Conservation (phyloP, 805 yeast genomes). For the Grigorovia humatica region DNA sequence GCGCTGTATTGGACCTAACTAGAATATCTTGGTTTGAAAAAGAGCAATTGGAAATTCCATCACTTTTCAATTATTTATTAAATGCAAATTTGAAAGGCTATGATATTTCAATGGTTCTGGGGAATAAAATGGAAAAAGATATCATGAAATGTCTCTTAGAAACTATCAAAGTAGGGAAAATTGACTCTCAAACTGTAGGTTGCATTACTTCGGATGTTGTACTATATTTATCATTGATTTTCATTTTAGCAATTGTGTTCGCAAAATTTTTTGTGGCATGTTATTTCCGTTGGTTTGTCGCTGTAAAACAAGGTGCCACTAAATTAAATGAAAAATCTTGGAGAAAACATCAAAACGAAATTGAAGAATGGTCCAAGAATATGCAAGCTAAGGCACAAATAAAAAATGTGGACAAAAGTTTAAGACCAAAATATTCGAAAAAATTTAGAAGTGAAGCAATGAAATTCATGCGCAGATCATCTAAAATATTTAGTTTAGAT, state of each 20-base stretch:
- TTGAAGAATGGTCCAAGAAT: constrained; percentile 82
- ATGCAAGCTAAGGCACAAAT: constrained; percentile 42
- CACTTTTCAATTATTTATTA: constrained; percentile 49
- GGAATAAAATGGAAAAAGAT: constrained; percentile 48
- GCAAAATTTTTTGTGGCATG: constrained; percentile 77
- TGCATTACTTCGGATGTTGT: constrained; percentile 88
- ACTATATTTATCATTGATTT: constrained; percentile 66
- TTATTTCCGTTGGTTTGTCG: constrained; percentile 76
- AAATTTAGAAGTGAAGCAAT: neutral
- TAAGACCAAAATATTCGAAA: constrained; percentile 36
- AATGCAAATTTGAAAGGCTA: constrained; percentile 52
- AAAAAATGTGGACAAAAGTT: constrained; percentile 38
- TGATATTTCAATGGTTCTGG: constrained; percentile 65
- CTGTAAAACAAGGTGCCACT: constrained; percentile 74
- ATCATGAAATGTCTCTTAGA: constrained; percentile 78
- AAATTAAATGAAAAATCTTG: constrained; percentile 47
- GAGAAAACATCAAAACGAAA: constrained; percentile 51
- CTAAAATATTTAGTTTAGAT: neutral
- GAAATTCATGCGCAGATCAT: neutral
- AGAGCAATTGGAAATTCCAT: constrained; percentile 64
- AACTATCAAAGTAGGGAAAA: constrained; percentile 76
- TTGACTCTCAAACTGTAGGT: constrained; percentile 85
- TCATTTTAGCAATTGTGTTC: constrained; percentile 71
- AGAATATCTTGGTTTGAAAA: constrained; percentile 64
- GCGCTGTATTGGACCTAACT: constrained; percentile 75